Base-by-base conservation (phyloP, 768 basidiomycete species). In the Mycena belliarum region DNA sequence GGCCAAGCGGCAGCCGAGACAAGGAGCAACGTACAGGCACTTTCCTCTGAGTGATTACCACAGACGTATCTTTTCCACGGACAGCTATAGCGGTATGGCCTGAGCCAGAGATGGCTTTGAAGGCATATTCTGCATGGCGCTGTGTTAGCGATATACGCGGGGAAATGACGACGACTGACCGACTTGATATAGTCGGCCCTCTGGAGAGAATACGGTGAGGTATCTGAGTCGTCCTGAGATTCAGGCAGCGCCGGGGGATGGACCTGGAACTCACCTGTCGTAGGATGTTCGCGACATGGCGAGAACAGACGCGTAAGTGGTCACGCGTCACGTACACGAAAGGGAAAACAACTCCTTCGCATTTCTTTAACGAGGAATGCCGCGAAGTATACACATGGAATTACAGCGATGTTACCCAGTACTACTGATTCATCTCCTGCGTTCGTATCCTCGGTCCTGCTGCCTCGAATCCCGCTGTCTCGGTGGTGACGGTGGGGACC, bases 131-230 rank as follows among this genome's bases (percentile, higher is more conserved):
- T 98, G 67, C 6, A 60, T 14, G 49, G 26, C 50, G 59, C 51
- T 32, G 60, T 53, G 52, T 23, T 21, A 26, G 57, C 58, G 61
- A 57, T 65, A 50, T 55, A 59, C 49, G 28, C 32, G 18, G 12
- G 41, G 57, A 46, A 53, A 24, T 20, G 44, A 28, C 18, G 42
- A 55, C 40, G 11, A 79, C 90, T 66, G 67, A 92, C 94, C 97
- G 71, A 98, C 96, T 95, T 99, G 97, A 71, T 98, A 99, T 57
- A 99, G 77, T 55, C 96, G 86, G 38, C 97, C 97, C 77, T 99
- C 94, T 2, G 95, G 95, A 2, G 93, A 97, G 79, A 97, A 97
- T 64, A 98, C 92, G 25, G 96, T 98, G 43, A 98, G 86, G 75
- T 93, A 98, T 81, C 93, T 89, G 57, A 7, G 20, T 54, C 6